Evolutionary conservation across 805 yeast species (phyloP).

Genomic region (Candida chauliodis): DNA sequence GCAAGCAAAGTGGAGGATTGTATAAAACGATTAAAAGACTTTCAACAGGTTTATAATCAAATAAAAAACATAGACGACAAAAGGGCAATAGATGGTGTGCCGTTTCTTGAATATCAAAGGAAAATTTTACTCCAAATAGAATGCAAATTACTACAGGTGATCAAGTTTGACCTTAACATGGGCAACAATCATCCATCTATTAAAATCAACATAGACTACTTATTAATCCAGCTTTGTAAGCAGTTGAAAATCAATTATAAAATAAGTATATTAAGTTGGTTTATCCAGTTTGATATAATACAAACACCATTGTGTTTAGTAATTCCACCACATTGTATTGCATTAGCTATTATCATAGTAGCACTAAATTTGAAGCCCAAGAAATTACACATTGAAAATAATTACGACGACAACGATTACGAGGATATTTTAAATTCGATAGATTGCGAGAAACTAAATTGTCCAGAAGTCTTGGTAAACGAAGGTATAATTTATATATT

Average conservation of each 20-base stretch:
- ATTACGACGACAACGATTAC: conserved; percentile 10
- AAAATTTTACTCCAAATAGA: conserved; percentile 59
- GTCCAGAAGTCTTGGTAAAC: conserved; percentile 42
- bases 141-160: conserved; percentile 68
- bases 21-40: conserved; percentile 66
- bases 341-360: conserved; percentile 62
- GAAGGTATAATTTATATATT: conserved; percentile 56
- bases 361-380: conserved; percentile 48
- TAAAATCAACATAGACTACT: conserved; percentile 47
- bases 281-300: conserved; percentile 69
- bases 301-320: conserved; percentile 65
- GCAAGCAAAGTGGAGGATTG: conserved; percentile 83
- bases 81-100: conserved; percentile 9
- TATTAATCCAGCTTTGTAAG: conserved; percentile 59
- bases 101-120: conserved; percentile 46
- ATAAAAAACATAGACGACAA: conserved; percentile 33
- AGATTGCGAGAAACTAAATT: conserved; percentile 36
- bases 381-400: conserved; percentile 22
- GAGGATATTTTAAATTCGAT: conserved; percentile 26
- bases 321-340: conserved; percentile 72
- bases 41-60: conserved; percentile 49
- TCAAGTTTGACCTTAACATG: conserved; percentile 76
- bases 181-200: conserved; percentile 30
- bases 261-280: conserved; percentile 61
- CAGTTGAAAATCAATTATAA: conserved; percentile 43